These are phyloP conservation scores for Didymella sp. DNA, from an alignment of 2,329 filamentous ascomycete species.

Conservation along the genomic window DNA sequence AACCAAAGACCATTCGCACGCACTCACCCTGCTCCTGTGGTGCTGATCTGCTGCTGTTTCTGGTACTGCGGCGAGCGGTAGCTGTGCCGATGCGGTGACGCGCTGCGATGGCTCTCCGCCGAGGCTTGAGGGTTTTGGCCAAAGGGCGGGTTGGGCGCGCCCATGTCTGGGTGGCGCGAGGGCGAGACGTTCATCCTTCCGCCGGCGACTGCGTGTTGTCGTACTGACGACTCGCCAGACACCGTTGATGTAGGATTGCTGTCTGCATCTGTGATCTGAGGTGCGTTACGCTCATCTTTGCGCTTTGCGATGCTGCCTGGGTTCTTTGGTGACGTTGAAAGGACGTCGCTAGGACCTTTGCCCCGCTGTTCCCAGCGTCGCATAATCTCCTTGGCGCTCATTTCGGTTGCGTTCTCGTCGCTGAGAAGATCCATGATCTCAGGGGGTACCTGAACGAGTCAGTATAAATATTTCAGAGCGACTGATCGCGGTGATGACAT, in stretches of 20 bases:
- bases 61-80: conserved; percentile 48
- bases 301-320: conserved; percentile 59
- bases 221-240: conserved; percentile 83
- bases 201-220: conserved; percentile 64
- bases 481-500: conserved; percentile 51
- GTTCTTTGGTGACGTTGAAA: conserved; percentile 51
- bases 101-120: conserved; percentile 45
- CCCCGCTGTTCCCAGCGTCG: conserved; percentile 88
- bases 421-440: conserved; percentile 86
- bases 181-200: conserved; percentile 37
- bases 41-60: conserved; percentile 47
- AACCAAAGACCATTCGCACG: background rate
- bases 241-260: conserved; percentile 79
- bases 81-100: conserved; percentile 49
- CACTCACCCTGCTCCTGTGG: conserved; percentile 45
- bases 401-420: conserved; percentile 82
- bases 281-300: conserved; percentile 56
- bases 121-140: conserved; percentile 44
- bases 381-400: conserved; percentile 96
- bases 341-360: conserved; percentile 66
- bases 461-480: background rate
- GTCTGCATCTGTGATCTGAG: conserved; percentile 75
- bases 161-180: conserved; percentile 40
- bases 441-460: conserved; percentile 77
- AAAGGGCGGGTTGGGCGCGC: conserved; percentile 45